Conservation (phyloP, 2,329 filamentous ascomycete species). For the Pseudogymnoascus sp. region DNA sequence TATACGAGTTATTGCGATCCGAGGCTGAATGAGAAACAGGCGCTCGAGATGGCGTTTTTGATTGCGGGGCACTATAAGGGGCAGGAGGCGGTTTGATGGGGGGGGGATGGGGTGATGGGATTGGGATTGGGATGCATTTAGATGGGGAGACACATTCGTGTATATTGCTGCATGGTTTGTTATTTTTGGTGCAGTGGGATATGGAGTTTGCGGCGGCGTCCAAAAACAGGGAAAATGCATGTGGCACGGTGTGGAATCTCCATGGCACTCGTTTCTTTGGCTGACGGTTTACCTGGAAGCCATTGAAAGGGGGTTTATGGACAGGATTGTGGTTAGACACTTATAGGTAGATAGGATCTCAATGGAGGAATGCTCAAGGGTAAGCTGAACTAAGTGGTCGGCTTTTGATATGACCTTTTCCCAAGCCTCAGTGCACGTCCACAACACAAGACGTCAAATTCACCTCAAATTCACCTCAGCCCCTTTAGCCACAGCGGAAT, state of each 20-base stretch:
- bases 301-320: neutral
- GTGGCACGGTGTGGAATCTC: neutral
- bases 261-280: neutral
- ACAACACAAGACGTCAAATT: neutral
- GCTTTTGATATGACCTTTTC: neutral
- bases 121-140: neutral
- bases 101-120: neutral
- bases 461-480: neutral
- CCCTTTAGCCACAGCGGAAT: neutral
- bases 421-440: neutral
- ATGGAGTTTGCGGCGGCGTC: neutral
- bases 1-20: slow-evolving; percentile 98
- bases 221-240: neutral
- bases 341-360: neutral
- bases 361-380: neutral
- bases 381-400: neutral
- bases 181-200: neutral
- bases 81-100: slow-evolving; percentile 21
- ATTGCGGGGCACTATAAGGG: slow-evolving; percentile 72
- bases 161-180: neutral
- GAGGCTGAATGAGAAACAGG: slow-evolving; percentile 93
- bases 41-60: slow-evolving; percentile 86
- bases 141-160: neutral
- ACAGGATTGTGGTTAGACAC: neutral
- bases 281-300: neutral